phyloP scores from a whole-genome alignment of 208 protist genomes.

The Trypanosoma mega region DNA sequence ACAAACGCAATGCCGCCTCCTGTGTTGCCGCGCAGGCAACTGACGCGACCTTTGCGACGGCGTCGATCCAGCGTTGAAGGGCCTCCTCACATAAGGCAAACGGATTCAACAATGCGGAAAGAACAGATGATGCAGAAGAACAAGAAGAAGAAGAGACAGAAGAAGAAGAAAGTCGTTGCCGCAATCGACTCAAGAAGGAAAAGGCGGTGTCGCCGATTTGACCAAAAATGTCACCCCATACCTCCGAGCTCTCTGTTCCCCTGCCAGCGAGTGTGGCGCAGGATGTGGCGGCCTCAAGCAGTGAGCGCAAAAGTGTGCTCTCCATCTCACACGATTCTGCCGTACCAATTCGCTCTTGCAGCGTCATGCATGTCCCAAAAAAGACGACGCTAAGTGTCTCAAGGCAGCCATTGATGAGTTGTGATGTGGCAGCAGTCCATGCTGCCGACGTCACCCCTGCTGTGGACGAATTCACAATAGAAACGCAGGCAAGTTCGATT shows the following conservation, averaged over 20 bases:
- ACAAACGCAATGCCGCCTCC: slow-evolving; percentile 5
- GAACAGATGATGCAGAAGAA: too few species aligned
- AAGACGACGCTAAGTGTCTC: slow-evolving; percentile 23
- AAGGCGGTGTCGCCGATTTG: slow-evolving; percentile 8
- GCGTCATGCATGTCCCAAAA: slow-evolving; percentile 15
- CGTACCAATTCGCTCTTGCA: not conserved
- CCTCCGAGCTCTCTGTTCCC: not conserved
- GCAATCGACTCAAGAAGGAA: not conserved
- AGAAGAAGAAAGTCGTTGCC: too few species aligned
- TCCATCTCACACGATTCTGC: not conserved
- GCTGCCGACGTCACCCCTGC: not conserved
- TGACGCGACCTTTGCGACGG: slow-evolving; percentile 2
- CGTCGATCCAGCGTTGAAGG: slow-evolving; percentile 6
- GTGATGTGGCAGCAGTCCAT: not conserved
- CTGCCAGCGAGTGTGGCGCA: too few species aligned
- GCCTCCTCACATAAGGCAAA: not conserved
- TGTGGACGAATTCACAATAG: not conserved
- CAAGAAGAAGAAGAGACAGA: too few species aligned
- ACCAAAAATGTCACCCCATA: not conserved
- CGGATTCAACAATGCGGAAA: too few species aligned
- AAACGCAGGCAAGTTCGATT: slow-evolving; percentile 4
- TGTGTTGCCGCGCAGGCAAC: not conserved
- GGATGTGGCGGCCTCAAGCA: not conserved
- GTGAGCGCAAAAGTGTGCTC: not conserved
- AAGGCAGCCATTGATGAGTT: slow-evolving; percentile 18